Percentiles rank a stretch among this genome's conserved stretches.
Conservation (phyloP, 192 early-diverging fungal genomes). For the Entophlyctis luteolus region DNA sequence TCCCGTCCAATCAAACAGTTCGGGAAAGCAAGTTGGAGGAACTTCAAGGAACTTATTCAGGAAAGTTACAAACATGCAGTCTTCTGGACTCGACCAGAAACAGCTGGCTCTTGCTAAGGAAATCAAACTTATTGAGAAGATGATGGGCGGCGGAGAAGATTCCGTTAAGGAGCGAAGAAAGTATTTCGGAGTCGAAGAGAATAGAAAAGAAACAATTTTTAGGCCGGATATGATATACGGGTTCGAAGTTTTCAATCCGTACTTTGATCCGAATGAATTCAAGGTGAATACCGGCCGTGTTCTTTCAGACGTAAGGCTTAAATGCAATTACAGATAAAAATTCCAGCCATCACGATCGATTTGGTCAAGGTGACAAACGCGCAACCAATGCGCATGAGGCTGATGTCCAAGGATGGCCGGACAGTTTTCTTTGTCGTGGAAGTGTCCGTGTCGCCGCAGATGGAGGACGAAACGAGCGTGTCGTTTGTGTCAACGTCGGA, state of each 20-base stretch:
- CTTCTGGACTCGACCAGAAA: not conserved
- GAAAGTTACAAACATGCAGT: not conserved
- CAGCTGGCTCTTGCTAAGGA: slow-evolving; percentile 10
- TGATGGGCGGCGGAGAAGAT: slow-evolving; percentile 21
- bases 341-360: slow-evolving; percentile 24
- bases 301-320: not conserved
- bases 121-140: slow-evolving; percentile 14
- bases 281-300: slow-evolving; percentile 5
- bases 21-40: not conserved
- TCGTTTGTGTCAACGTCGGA: too few relatives aligned
- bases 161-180: slow-evolving; percentile 24
- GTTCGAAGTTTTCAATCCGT: slow-evolving; percentile 33
- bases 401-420: slow-evolving; percentile 25
- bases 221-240: slow-evolving; percentile 20
- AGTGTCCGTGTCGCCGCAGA: slow-evolving; percentile 9
- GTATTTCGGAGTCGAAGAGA: slow-evolving; percentile 23
- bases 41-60: not conserved
- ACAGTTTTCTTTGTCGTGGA: slow-evolving; percentile 25
- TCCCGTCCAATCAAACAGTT: not conserved
- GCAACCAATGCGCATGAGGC: slow-evolving; percentile 23
- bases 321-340: slow-evolving; percentile 15
- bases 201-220: slow-evolving; percentile 20
- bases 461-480: too few relatives aligned
- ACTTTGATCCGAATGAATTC: slow-evolving; percentile 31
- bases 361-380: slow-evolving; percentile 27